Conservation (phyloP, 805 yeast genomes). For the Kodamaea restingae region DNA sequence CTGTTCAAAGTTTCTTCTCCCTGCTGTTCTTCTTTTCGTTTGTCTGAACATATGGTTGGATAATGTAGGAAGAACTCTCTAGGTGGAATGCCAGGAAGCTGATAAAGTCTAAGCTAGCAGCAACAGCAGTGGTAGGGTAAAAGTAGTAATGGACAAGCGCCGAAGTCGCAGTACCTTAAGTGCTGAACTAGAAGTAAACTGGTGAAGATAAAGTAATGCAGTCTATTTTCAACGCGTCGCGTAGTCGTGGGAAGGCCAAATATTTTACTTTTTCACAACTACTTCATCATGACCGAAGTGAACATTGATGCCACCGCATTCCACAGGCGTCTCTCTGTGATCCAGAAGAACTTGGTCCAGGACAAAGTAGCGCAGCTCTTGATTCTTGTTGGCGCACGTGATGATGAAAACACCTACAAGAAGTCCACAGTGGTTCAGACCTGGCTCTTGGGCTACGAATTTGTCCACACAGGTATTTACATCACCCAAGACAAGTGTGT, state of each 20-base stretch:
- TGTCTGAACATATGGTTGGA: constrained; percentile 57
- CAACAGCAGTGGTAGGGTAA: no score
- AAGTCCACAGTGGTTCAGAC: constrained; percentile 82
- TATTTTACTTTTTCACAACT: constrained; percentile 2
- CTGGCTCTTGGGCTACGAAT: constrained; percentile 93
- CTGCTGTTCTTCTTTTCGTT: constrained; percentile 68
- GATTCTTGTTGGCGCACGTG: constrained; percentile 77
- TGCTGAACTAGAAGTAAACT: background rate
- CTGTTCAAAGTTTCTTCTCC: constrained; percentile 61
- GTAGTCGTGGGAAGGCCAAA: background rate
- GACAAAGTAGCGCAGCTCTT: constrained; percentile 32
- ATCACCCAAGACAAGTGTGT: constrained; percentile 56
- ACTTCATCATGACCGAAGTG: constrained; percentile 50
- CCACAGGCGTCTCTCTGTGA: constrained; percentile 46
- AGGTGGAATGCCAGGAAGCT: no score
- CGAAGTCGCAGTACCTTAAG: no score
- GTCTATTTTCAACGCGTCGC: background rate
- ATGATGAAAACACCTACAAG: constrained; percentile 85
- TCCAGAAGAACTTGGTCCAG: constrained; percentile 32
- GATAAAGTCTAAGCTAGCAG: no score
- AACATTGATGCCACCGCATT: constrained; percentile 50
- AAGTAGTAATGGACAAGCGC: no score
- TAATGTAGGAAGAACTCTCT: no score
- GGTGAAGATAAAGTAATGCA: no score
- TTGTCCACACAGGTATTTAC: constrained; percentile 81